Conservation (phyloP, 192 early-diverging fungal species). For the Glomus cerebriforme region DNA sequence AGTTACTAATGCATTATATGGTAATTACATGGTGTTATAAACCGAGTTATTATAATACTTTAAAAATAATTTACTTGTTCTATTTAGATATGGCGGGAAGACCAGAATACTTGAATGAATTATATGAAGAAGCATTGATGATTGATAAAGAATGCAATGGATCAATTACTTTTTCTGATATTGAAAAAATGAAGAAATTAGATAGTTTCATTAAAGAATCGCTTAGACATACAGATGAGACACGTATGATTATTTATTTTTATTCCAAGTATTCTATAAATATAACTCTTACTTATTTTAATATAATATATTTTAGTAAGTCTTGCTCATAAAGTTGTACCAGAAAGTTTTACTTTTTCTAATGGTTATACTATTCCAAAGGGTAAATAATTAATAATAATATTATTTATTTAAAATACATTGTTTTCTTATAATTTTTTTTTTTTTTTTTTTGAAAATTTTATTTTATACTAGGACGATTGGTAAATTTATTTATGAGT, state of each 20-base stretch:
- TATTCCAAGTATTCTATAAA: background rate
- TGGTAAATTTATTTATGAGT: background rate
- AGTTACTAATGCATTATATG: background rate
- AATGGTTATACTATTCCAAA: conserved; percentile 20
- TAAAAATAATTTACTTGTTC: no score
- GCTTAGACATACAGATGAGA: background rate
- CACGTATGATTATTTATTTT: background rate
- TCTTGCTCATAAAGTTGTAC: background rate
- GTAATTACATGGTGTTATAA: background rate
- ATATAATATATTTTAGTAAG: background rate
- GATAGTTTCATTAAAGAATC: conserved; percentile 19
- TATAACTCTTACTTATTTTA: background rate
- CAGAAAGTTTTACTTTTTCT: background rate
- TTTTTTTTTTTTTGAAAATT: background rate
- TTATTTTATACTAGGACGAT: background rate
- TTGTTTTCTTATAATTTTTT: background rate
- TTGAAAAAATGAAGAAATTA: conserved; percentile 8
- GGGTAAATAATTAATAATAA: background rate
- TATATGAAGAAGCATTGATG: background rate
- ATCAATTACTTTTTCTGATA: background rate
- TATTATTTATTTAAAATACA: background rate
- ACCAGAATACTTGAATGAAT: conserved; percentile 3
- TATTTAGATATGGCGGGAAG: conserved; percentile 1
- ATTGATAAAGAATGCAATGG: background rate
- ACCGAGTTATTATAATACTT: background rate